phyloP scores from a whole-genome alignment of 257 asterid genomes.

The Solanum paucissectum region DNA sequence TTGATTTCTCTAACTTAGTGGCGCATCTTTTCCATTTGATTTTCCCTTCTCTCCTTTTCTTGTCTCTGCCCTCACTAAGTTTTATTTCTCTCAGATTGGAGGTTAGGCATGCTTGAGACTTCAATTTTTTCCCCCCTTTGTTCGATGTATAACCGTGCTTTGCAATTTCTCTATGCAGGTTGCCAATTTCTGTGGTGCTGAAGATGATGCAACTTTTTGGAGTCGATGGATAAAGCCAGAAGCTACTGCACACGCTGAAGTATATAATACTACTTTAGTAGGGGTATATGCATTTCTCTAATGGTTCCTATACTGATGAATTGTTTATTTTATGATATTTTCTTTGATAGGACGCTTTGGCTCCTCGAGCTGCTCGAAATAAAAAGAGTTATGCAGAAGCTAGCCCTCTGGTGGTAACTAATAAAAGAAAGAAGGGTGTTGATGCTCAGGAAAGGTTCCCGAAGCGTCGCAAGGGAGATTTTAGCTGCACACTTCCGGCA shows the following conservation, averaged over 20 bases:
- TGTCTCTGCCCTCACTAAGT: neutral
- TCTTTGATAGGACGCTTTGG: constrained; percentile 63
- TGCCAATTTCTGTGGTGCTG: constrained; percentile 88
- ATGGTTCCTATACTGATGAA: neutral
- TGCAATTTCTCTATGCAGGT: constrained; percentile 38
- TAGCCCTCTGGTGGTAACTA: constrained; percentile 48
- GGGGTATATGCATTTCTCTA: neutral
- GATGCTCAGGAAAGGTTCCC: constrained; percentile 72
- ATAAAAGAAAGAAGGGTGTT: constrained; percentile 70
- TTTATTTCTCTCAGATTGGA: neutral
- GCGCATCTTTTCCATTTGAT: neutral
- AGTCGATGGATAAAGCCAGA: constrained; percentile 99
- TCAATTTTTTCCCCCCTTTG: neutral
- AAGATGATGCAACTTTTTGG: constrained; percentile 97
- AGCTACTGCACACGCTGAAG: constrained; percentile 74
- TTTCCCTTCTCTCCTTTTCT: neutral
- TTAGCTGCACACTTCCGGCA: constrained; percentile 53
- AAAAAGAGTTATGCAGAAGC: constrained; percentile 87
- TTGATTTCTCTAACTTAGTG: neutral
- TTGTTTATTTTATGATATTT: neutral
- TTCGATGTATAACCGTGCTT: neutral
- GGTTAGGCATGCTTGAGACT: neutral
- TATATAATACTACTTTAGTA: constrained; percentile 14
- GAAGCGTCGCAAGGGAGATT: constrained; percentile 81
- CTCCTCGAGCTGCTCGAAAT: constrained; percentile 98